Evolutionary conservation across 257 asterid species (phyloP), one percentile per base, ranked within the genome.

Genomic region (Voacanga thouarsii): DNA sequence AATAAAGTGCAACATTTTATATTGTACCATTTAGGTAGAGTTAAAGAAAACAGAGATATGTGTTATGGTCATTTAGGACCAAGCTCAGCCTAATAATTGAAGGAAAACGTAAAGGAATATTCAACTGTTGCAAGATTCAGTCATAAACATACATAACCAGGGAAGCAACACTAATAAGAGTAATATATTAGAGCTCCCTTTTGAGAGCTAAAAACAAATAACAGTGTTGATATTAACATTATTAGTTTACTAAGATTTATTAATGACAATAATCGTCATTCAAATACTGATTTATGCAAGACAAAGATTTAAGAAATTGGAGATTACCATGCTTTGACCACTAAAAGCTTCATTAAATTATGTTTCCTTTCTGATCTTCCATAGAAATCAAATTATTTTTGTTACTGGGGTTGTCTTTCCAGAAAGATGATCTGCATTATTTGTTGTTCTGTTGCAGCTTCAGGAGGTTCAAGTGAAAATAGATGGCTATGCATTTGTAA

Each of bases 401-500:
- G 33, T 30, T 30, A 23, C 16, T 49, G 14, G 12, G 50, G 30
- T 18, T 26, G 75, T 74, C 60, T 76, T 79, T 66, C 41, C 39
- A 15, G 50, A 75, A 49, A 74, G 71, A 45, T 81, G 55, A 72
- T 75, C 82, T 70, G 82, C 56, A 74, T 78, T 76, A 18, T 50
- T 33, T 57, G 33, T 37, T 26, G 71, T 75, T 67, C 80, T 39
- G 66, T 45, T 80, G 56, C 85, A 84, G 84, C 79, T 84, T 86
- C 89, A 82, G 93, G 79, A 72, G 88, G 85, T 80, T 86, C 90
- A 41, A 82, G 79, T 75, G 86, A 79, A 81, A 84, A 79, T 84
- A 84, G 81, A 78, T 96, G 96, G 96, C 86, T 82, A 15, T 96
- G 99, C 80, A 73, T 73, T 79, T 96, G 98, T 83, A 77, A 85